Conservation (phyloP, 75 land plant species). For the Selaginella moellendorffii region DNA sequence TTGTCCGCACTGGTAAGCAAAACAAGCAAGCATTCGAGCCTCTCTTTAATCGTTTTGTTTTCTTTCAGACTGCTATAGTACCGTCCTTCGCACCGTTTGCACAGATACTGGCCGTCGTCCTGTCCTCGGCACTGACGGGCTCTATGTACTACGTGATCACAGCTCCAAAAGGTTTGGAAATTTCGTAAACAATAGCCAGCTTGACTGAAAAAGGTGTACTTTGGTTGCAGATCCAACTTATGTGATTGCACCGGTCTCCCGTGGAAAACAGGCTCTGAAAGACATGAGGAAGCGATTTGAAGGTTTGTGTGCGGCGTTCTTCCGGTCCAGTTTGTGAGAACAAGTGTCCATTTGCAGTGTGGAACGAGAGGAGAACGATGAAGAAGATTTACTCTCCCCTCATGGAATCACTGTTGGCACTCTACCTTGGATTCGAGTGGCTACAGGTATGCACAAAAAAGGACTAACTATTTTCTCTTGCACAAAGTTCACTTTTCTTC, state of each 20-base stretch:
- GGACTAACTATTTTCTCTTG: background rate
- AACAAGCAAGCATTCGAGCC: background rate
- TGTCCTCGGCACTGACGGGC: constrained; percentile 84
- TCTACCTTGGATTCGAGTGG: constrained; percentile 95
- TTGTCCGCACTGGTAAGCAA: constrained; percentile 56
- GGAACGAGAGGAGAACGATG: constrained; percentile 78
- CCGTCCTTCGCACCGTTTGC: constrained; percentile 90
- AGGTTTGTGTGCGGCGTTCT: no score
- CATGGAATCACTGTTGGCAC: constrained; percentile 62
- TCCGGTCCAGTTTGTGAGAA: no score
- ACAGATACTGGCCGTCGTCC: constrained; percentile 75
- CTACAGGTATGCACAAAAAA: constrained; percentile 39
- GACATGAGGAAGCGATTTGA: constrained; percentile 82
- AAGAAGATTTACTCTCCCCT: constrained; percentile 92
- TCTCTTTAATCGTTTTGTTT: background rate
- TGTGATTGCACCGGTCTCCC: constrained; percentile 58
- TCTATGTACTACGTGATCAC: constrained; percentile 70
- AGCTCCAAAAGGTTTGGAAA: constrained; percentile 47
- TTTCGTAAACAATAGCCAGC: background rate
- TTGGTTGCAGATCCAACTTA: constrained; percentile 70
- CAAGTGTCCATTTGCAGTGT: no score
- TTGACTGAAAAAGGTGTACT: background rate
- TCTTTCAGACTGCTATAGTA: constrained; percentile 60
- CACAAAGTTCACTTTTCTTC: background rate
- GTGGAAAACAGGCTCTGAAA: constrained; percentile 28